phyloP scores from a whole-genome alignment of 2,329 filamentous ascomycete genomes.

The Ophiostoma piceae region DNA sequence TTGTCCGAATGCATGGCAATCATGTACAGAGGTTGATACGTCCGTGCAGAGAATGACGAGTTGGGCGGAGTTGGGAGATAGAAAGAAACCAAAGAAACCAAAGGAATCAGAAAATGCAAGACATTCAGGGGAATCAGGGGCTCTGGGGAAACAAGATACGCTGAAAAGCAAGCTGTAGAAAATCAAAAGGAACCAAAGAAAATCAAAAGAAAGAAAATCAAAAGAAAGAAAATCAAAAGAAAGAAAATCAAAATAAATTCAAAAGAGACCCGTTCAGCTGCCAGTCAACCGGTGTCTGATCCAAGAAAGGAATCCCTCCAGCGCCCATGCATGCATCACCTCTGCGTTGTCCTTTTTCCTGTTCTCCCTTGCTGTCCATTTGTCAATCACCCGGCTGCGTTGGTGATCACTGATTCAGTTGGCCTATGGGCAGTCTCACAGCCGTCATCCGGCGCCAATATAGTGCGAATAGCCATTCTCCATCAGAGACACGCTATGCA shows the following conservation, averaged over 20 bases:
- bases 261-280: neutral
- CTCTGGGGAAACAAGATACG: too few species aligned
- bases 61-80: too few species aligned
- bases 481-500: neutral
- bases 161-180: neutral
- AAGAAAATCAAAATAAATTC: neutral
- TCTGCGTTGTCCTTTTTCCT: neutral
- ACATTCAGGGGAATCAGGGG: too few species aligned
- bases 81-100: too few species aligned
- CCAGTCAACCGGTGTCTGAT: neutral
- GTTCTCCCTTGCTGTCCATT: neutral
- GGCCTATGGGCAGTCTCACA: too few species aligned
- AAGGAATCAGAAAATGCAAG: too few species aligned
- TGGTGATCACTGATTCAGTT: too few species aligned
- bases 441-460: neutral
- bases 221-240: neutral
- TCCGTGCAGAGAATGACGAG: too few species aligned
- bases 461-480: neutral
- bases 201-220: neutral
- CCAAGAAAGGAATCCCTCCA: neutral
- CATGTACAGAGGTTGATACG: too few species aligned
- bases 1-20: neutral
- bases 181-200: neutral
- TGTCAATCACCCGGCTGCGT: too few species aligned
- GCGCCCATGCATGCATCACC: neutral